A percentile compares a stretch with the other conserved stretches of the same genome.
phyloP scores from a whole-genome alignment of 1,139 yeast genomes.

The Saccharomycopsis crataegensis region DNA sequence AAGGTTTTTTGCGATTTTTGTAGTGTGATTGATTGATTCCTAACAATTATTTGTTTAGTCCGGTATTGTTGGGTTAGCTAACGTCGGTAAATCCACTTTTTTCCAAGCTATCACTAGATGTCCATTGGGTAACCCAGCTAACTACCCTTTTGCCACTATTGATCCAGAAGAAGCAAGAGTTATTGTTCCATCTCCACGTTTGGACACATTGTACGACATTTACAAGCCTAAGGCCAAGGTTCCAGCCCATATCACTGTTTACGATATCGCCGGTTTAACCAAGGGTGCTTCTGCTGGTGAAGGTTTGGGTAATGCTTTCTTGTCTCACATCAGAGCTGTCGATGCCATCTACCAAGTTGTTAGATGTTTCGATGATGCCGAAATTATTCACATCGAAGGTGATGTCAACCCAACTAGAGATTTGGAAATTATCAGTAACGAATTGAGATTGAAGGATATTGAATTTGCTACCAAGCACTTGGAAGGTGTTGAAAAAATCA shows the following conservation, averaged over 20 bases:
- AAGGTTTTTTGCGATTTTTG: not conserved
- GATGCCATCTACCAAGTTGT: conserved; percentile 98
- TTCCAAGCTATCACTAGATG: conserved; percentile 84
- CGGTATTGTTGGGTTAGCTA: conserved; percentile 96
- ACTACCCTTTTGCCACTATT: conserved; percentile 96
- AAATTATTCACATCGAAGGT: conserved; percentile 95
- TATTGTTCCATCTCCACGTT: conserved; percentile 88
- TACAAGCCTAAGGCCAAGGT: conserved; percentile 83
- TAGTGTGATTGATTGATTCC: not conserved
- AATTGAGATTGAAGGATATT: conserved; percentile 91
- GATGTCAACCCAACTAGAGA: conserved; percentile 96
- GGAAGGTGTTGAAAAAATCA: conserved; percentile 79
- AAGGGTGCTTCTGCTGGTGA: conserved; percentile 98
- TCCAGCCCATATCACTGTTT: conserved; percentile 89
- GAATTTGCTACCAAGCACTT: conserved; percentile 89
- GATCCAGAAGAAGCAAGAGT: conserved; percentile 99
- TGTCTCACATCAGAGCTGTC: conserved; percentile 95
- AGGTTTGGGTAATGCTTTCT: conserved; percentile 96
- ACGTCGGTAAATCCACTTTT: conserved; percentile 91
- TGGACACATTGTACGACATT: conserved; percentile 63
- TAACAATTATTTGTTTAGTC: conserved; percentile 31
- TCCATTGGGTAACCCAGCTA: conserved; percentile 96
- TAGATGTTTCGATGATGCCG: conserved; percentile 97
- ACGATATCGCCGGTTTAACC: conserved; percentile 97
- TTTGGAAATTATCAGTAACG: conserved; percentile 85